phyloP scores from a whole-genome alignment of 2,329 filamentous ascomycete genomes.

The Parastagonospora avenae region DNA sequence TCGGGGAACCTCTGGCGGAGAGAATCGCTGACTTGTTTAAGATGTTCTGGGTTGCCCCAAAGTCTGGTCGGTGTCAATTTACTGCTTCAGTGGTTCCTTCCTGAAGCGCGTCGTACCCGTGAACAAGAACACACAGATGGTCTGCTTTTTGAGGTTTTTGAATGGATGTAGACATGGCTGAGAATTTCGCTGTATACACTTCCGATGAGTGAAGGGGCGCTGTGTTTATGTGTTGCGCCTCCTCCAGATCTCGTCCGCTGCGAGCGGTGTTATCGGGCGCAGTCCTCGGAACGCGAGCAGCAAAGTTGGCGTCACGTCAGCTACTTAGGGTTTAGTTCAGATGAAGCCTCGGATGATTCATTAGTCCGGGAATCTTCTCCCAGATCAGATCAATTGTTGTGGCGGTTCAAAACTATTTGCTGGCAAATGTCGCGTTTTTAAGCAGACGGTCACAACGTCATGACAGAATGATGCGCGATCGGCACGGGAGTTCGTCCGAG shows the following conservation, averaged over 20 bases:
- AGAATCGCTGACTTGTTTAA: conserved; percentile 69
- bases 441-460: conserved; percentile 11
- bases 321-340: neutral
- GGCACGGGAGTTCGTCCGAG: conserved; percentile 10
- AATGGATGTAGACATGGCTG: conserved; percentile 20
- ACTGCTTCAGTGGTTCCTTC: neutral
- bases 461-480: conserved; percentile 12
- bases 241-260: conserved; percentile 26
- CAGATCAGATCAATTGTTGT: neutral
- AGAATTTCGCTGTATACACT: neutral
- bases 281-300: conserved; percentile 3
- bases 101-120: conserved; percentile 61
- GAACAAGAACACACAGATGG: conserved; percentile 78
- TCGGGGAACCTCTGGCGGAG: conserved; percentile 66
- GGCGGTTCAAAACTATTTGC: too few relatives aligned
- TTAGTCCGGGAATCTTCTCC: neutral
- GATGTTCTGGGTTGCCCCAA: conserved; percentile 80
- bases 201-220: conserved; percentile 11
- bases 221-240: conserved; percentile 16
- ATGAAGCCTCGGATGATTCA: neutral
- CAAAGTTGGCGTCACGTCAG: conserved; percentile 1
- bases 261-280: conserved; percentile 20
- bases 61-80: conserved; percentile 56
- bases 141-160: conserved; percentile 49
- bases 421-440: neutral